A percentile compares a stretch with the other conserved stretches of the same genome.
Conservation (phyloP, 2,329 filamentous ascomycete genomes). For the Nemania serpens region DNA sequence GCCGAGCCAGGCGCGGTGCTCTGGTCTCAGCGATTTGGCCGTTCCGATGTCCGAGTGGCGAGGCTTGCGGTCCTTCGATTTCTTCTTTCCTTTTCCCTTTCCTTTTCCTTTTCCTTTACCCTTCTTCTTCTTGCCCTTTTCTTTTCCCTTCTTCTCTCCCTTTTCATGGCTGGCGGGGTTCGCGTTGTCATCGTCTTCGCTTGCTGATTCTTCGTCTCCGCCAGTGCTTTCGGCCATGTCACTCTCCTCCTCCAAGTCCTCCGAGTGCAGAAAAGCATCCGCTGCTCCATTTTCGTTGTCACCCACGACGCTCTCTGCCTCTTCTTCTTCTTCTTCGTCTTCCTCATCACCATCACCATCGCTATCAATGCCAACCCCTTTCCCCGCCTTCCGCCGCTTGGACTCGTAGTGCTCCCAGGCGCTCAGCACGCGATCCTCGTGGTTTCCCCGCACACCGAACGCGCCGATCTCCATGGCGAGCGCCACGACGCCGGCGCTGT, state of each 20-base stretch:
- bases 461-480: conserved; percentile 75
- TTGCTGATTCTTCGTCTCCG: not conserved
- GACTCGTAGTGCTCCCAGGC: conserved; percentile 51
- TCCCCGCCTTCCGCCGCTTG: conserved; percentile 10
- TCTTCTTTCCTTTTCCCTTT: conserved; percentile 13
- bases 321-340: not conserved
- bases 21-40: conserved; percentile 55
- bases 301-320: not conserved
- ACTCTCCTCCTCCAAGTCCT: not conserved
- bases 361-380: not conserved
- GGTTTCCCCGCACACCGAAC: conserved; percentile 86
- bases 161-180: conserved; percentile 19
- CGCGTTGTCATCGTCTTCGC: not conserved
- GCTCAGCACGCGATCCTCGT: conserved; percentile 85
- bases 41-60: conserved; percentile 56
- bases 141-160: conserved; percentile 35
- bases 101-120: conserved; percentile 5
- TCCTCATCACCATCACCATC: conserved; percentile 3
- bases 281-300: not conserved
- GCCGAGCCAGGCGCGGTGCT: conserved; percentile 72
- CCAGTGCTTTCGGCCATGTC: not conserved
- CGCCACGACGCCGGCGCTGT: conserved; percentile 77
- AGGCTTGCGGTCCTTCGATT: conserved; percentile 38
- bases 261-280: not conserved
- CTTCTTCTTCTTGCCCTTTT: conserved; percentile 25